These are phyloP conservation scores for Hypoxylon cercidicola DNA, from an alignment of 495 filamentous ascomycete genomes.

Conservation along the genomic window DNA sequence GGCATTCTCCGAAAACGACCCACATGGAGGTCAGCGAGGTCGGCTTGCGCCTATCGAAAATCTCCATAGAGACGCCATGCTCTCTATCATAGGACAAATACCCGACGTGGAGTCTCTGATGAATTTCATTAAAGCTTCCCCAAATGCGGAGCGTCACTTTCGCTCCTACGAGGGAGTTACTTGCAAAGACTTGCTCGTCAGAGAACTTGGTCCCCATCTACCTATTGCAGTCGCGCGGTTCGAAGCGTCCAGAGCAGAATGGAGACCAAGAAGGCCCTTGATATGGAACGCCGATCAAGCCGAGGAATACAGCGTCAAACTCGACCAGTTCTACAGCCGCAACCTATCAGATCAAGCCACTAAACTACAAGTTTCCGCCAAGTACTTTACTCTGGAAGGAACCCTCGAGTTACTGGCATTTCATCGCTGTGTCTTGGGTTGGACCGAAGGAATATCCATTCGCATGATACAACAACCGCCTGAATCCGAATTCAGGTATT, in stretches of 20 bases:
- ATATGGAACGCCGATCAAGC: background rate
- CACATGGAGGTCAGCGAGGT: background rate
- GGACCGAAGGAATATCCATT: background rate
- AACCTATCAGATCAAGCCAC: background rate
- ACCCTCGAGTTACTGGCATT: background rate
- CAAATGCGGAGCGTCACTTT: background rate
- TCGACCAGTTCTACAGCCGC: background rate
- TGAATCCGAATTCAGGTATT: background rate
- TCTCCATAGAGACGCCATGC: background rate
- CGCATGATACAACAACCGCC: background rate
- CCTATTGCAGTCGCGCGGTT: constrained; percentile 6
- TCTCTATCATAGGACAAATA: background rate
- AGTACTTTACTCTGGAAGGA: background rate
- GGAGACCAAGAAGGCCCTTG: background rate
- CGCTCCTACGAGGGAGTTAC: background rate
- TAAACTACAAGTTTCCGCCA: background rate
- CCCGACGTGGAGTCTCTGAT: background rate
- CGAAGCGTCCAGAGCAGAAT: background rate
- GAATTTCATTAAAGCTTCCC: background rate
- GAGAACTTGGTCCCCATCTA: background rate
- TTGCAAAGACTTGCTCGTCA: background rate
- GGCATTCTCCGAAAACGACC: background rate
- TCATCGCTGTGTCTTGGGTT: background rate
- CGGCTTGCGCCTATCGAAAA: background rate
- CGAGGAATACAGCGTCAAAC: background rate